Conservation (phyloP, 345 rosid species). For the Eucalyptus regnans region DNA sequence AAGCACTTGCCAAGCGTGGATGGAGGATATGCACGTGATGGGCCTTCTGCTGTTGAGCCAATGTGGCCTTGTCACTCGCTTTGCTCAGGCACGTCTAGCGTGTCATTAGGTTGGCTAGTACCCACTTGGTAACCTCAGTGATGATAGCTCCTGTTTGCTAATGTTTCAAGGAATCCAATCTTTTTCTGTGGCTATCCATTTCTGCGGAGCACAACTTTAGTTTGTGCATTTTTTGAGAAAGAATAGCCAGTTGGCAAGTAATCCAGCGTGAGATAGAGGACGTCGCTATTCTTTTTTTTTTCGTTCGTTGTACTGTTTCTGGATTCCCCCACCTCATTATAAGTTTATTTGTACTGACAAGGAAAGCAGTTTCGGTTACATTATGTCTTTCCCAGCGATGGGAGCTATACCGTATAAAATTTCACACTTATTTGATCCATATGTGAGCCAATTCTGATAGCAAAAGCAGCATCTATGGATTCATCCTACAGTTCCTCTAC, state of each 20-base stretch:
- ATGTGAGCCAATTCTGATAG: neutral
- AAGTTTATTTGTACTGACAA: neutral
- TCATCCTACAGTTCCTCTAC: neutral
- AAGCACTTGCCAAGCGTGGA: conserved; percentile 59
- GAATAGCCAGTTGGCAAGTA: neutral
- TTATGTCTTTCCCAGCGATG: neutral
- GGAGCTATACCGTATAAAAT: neutral
- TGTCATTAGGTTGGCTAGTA: neutral
- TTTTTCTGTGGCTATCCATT: neutral
- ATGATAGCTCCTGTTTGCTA: neutral
- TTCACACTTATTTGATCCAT: neutral
- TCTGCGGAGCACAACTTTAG: neutral
- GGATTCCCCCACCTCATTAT: neutral
- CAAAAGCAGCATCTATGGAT: neutral
- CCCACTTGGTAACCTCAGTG: neutral
- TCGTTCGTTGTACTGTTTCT: neutral
- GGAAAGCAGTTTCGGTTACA: neutral
- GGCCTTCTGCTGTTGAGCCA: neutral
- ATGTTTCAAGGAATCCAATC: neutral
- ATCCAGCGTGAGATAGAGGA: neutral
- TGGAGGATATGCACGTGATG: conserved; percentile 25
- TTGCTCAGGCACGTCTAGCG: neutral
- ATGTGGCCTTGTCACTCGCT: neutral
- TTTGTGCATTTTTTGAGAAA: neutral
- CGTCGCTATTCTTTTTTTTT: neutral